phyloP scores from a whole-genome alignment of 805 yeast genomes.

The Candida piceae region DNA sequence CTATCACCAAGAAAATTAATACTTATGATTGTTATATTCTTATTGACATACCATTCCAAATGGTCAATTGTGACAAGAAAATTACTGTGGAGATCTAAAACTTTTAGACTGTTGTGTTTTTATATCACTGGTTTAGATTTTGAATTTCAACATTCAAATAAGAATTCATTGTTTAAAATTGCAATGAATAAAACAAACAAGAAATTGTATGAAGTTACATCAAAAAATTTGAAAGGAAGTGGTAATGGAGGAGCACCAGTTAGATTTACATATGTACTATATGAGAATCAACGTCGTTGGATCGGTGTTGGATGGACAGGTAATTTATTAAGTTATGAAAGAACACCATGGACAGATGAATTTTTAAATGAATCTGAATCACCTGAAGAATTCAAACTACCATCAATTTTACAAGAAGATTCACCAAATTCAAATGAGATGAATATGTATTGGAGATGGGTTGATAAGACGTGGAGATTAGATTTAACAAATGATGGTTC shows the following conservation, averaged over 20 bases:
- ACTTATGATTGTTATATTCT: conserved; percentile 50
- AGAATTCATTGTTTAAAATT: conserved; percentile 42
- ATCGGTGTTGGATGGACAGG: conserved; percentile 97
- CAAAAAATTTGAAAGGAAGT: no score
- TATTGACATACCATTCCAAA: conserved; percentile 80
- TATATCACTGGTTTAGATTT: conserved; percentile 86
- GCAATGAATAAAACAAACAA: conserved; percentile 50
- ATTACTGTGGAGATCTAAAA: conserved; percentile 76
- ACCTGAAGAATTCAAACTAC: conserved; percentile 73
- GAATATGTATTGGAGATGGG: conserved; percentile 91
- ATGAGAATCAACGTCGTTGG: conserved; percentile 96
- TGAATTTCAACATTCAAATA: conserved; percentile 29
- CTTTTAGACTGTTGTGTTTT: conserved; percentile 66
- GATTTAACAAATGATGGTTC: conserved; percentile 89
- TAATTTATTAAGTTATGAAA: conserved; percentile 82
- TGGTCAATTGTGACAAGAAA: conserved; percentile 81
- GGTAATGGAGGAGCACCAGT: no score
- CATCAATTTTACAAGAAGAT: conserved; percentile 42
- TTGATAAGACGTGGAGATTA: conserved; percentile 85
- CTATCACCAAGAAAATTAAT: conserved; percentile 67
- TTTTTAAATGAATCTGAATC: conserved; percentile 80
- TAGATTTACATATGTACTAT: conserved; percentile 84
- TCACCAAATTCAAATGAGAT: conserved; percentile 45
- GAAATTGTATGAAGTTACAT: conserved; percentile 27
- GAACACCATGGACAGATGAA: conserved; percentile 97